Percentiles rank a stretch among this genome's conserved stretches.
phyloP scores from a whole-genome alignment of 2,329 filamentous ascomycete genomes.

The Fusarium foetens region DNA sequence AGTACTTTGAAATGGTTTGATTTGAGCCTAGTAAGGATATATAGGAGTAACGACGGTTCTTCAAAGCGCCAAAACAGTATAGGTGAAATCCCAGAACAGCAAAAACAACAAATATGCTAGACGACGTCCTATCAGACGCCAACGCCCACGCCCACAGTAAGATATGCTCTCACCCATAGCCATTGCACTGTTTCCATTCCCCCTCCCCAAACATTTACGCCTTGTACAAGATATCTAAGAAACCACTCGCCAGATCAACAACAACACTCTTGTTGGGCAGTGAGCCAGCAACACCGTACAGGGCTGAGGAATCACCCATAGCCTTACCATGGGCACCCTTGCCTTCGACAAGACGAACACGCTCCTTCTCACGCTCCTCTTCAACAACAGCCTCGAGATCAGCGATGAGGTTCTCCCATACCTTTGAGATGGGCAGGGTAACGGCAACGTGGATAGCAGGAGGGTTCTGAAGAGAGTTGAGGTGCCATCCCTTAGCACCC shows the following conservation, averaged over 20 bases:
- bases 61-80: background rate
- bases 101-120: slow-evolving; percentile 5
- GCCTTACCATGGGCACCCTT: slow-evolving; percentile 73
- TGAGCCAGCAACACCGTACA: slow-evolving; percentile 95
- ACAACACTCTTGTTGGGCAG: slow-evolving; percentile 96
- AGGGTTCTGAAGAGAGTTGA: slow-evolving; percentile 92
- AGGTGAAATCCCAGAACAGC: background rate
- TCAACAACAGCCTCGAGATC: slow-evolving; percentile 76
- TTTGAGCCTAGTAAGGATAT: slow-evolving; percentile 1
- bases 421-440: slow-evolving; percentile 84
- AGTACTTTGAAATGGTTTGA: background rate
- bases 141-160: slow-evolving; percentile 22
- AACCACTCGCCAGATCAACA: slow-evolving; percentile 87
- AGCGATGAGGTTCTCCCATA: slow-evolving; percentile 79
- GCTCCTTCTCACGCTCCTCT: slow-evolving; percentile 83
- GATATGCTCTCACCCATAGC: slow-evolving; percentile 7
- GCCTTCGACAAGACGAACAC: slow-evolving; percentile 75
- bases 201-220: slow-evolving; percentile 59
- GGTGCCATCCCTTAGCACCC: slow-evolving; percentile 87
- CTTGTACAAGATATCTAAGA: slow-evolving; percentile 93
- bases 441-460: slow-evolving; percentile 95
- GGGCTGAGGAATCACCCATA: slow-evolving; percentile 81
- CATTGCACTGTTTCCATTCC: background rate
- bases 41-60: background rate
- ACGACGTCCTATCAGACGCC: slow-evolving; percentile 13